These are phyloP conservation scores for Vitis labrusca DNA, from an alignment of 164 flowering plant species.

Conservation along the genomic window DNA sequence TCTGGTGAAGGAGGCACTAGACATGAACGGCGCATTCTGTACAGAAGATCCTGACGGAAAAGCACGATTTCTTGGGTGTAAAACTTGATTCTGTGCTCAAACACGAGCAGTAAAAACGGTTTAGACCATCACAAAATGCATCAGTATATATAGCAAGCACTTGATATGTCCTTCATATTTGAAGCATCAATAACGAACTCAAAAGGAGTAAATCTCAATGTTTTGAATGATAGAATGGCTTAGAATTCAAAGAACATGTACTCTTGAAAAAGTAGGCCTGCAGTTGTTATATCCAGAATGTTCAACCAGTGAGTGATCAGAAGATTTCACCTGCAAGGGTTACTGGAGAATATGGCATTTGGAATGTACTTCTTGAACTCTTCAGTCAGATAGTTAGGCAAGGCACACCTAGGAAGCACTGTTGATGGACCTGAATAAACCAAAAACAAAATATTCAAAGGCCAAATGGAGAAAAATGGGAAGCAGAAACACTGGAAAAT, in stretches of 20 bases:
- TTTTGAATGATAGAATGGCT: background rate
- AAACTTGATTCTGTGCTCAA: slow-evolving; percentile 71
- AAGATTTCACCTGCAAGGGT: slow-evolving; percentile 83
- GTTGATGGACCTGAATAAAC: slow-evolving; percentile 76
- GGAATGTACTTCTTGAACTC: slow-evolving; percentile 76
- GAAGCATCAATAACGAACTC: background rate
- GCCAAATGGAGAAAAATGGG: background rate
- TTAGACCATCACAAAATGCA: background rate
- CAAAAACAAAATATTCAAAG: background rate
- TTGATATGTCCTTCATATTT: background rate
- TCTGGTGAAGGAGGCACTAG: slow-evolving; percentile 81
- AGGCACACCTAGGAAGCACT: slow-evolving; percentile 71
- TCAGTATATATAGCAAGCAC: background rate
- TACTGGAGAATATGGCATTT: slow-evolving; percentile 72
- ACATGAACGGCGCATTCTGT: slow-evolving; percentile 90
- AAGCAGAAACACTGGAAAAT: background rate
- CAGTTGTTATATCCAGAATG: no score
- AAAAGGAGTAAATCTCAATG: background rate
- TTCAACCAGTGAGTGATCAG: slow-evolving; percentile 1
- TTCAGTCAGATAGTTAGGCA: slow-evolving; percentile 76
- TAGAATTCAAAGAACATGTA: background rate
- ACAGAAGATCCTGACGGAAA: slow-evolving; percentile 89
- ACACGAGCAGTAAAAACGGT: background rate
- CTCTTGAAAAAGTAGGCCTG: background rate
- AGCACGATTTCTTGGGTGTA: slow-evolving; percentile 91